Base-by-base conservation (phyloP, 2,329 filamentous ascomycete genomes). In the Colletotrichum tabaci region DNA sequence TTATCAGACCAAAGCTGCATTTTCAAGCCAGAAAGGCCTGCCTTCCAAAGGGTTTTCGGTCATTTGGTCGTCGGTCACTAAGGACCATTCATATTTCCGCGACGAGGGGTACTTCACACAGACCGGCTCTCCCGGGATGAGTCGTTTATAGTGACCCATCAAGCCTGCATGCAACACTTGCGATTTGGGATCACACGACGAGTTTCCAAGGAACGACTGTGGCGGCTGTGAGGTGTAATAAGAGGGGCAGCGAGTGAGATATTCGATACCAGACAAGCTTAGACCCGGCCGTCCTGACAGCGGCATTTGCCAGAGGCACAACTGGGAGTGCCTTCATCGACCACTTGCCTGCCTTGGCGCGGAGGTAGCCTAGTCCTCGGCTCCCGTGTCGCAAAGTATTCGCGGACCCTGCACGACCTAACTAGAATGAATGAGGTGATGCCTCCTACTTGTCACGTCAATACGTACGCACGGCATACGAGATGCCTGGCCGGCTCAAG, bases 271-370 rank as follows among this genome's bases (percentile, higher is more conserved):
- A 40, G 58, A 66, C 26, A 49, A 69, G 49, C 55, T 21, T 50
- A 56, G 42, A n/a, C 21, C 18, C 38, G 61, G 30, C 23, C 30
- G 23, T 44, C 63, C 44, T 57, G 56, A 57, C 50, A 67, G 67
- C 63, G 56, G 56, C 55, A 50, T 50, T 56, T 71, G 63, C 50
- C 23, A 67, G 47, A 47, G 35, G 46, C 49, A 38, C 8, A 26
- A 69, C 53, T 46, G 47, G 63, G 49, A 67, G 63, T 56, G 63
- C 42, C 49, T 57, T 71, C 30, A 10, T 67, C 35, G 30, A 66
- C 38, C 38, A n/a, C 15, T 47, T 30, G 55, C 47, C 62, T 44
- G 26, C 26, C 26, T 35, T 18, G 50, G 18, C 26, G 49, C 49
- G 50, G 10, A 56, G 42, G 40, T 35, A 16, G 18, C 30, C 12